Base-by-base conservation (phyloP, 2,329 filamentous ascomycete genomes). In the Tetracladium maxilliforme region DNA sequence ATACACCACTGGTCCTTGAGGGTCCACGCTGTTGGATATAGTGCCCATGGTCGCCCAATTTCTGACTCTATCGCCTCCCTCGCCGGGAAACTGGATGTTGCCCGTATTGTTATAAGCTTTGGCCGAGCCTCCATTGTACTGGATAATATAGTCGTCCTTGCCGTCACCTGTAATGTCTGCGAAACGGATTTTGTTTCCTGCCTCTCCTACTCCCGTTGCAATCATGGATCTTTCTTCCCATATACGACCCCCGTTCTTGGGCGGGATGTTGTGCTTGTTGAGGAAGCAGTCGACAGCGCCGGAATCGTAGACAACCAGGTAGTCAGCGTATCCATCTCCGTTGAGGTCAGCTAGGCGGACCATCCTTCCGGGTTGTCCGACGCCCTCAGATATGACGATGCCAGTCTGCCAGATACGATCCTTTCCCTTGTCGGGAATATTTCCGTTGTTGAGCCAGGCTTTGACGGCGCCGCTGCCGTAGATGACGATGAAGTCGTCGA, bases 401-500 rank as follows among this genome's bases (percentile, higher is more conserved):
- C n/a, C n/a, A n/a, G n/a, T n/a, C n/a, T n/a, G n/a, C n/a, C n/a
- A n/a, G n/a, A n/a, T n/a, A n/a, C n/a, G n/a, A n/a, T n/a, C n/a
- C n/a, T n/a, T n/a, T 7, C 15, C 21, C n/a, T 22, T 12, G 8
- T 14, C 15, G 7, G 13, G 13, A 19, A 28, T 28, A 14, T 19
- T 28, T 7, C 26, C 26, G 19, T 28, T 28, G 11, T 28, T 28
- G 8, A 16, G 14, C 7, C 22, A 28, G 8, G 21, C 26, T 24
- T 28, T 28, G 17, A 28, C 26, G 18, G 26, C 22, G 13, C 26
- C 26, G 10, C 26, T 21, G 12, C 22, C 21, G 19, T 28, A 28
- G 10, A 28, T 18, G 19, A 28, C 16, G n/a, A 28, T 23, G 15
- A 16, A 19, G 21, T 28, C 26, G 13, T 20, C 26, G 10, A 24